Percentiles rank a stretch among this genome's conserved stretches.
Conservation (phyloP, 202 grass and related monocot genomes). For the Schoenoplectus triqueter region DNA sequence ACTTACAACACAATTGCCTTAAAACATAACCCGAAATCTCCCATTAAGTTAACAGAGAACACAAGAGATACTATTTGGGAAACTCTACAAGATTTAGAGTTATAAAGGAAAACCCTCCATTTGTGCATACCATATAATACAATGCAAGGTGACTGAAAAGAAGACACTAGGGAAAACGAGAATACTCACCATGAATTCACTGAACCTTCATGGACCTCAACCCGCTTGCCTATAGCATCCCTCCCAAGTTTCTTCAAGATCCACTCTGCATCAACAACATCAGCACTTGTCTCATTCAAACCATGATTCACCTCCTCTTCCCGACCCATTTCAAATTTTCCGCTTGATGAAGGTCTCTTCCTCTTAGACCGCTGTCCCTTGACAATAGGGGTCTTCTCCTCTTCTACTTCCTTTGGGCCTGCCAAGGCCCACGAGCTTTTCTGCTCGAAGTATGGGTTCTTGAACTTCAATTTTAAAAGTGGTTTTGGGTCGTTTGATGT, state of each 20-base stretch:
- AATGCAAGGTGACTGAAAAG: background rate
- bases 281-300: constrained; percentile 54
- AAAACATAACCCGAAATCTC: constrained; percentile 2
- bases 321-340: constrained; percentile 52
- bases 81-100: background rate
- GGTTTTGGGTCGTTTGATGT: constrained; percentile 70
- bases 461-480: constrained; percentile 96
- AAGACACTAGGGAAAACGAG: constrained; percentile 22
- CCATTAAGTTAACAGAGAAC: background rate
- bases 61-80: background rate
- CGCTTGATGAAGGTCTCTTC: constrained; percentile 58
- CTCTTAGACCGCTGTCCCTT: constrained; percentile 99
- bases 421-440: constrained; percentile 54
- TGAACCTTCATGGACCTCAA: constrained; percentile 68
- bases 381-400: constrained; percentile 68
- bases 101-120: constrained; percentile 10
- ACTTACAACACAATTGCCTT: constrained; percentile 8
- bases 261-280: constrained; percentile 80
- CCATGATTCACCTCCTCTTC: constrained; percentile 43
- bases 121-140: constrained; percentile 26
- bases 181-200: constrained; percentile 70
- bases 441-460: constrained; percentile 88
- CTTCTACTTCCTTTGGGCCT: constrained; percentile 33
- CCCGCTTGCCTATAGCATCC: constrained; percentile 88
- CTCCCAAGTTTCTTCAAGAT: constrained; percentile 88